These are phyloP conservation scores for Solanum aculeatissimum DNA, from an alignment of 305 asterid genomes.

Conservation along the genomic window DNA sequence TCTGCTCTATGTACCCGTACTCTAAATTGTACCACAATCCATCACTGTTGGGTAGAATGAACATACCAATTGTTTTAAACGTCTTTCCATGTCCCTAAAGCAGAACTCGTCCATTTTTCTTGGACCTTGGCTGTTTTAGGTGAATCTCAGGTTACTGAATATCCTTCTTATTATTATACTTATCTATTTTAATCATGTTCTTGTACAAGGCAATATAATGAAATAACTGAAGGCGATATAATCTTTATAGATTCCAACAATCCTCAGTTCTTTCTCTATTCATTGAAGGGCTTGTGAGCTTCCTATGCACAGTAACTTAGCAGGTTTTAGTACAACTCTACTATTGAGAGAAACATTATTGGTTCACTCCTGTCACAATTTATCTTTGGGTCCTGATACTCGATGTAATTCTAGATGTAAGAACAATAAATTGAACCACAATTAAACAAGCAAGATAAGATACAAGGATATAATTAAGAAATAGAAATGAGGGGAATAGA, in stretches of 20 bases:
- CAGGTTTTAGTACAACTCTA: neutral
- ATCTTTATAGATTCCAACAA: neutral
- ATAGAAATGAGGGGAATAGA: neutral
- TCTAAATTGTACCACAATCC: neutral
- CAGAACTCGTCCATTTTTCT: neutral
- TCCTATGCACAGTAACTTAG: neutral
- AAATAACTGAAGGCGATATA: neutral
- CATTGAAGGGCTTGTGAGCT: neutral
- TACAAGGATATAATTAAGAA: neutral
- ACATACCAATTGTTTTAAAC: neutral
- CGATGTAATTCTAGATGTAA: neutral
- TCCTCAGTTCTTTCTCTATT: neutral
- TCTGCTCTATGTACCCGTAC: neutral
- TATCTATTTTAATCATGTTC: neutral
- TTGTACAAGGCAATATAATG: neutral
- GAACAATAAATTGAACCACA: neutral
- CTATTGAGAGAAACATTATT: neutral
- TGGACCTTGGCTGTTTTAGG: neutral
- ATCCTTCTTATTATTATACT: neutral
- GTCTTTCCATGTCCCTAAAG: neutral
- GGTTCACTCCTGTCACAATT: neutral
- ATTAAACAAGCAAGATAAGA: neutral
- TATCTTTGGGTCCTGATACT: neutral
- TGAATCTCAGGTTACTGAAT: neutral
- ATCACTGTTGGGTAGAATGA: neutral